Evolutionary conservation across 305 asterid species (phyloP), one percentile per base, ranked within the genome.

Genomic region (Fraxinus sp.): DNA sequence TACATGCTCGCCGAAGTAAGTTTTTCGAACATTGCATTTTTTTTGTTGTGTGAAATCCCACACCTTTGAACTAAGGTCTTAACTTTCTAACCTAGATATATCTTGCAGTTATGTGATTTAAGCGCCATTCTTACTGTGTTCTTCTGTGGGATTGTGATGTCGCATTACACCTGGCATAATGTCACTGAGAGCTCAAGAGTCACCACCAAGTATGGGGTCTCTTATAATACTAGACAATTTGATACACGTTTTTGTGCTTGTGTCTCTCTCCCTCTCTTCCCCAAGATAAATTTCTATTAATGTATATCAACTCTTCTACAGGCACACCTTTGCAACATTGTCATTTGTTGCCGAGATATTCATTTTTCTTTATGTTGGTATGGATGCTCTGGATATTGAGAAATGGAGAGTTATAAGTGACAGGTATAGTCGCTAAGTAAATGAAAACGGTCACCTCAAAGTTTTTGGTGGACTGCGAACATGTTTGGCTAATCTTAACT

Each of bases 101-200:
- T 55, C 78, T 80, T 88, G 90, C 92, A 91, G 94, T 77, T 91
- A 79, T 89, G 90, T 80, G 85, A 88, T 83, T 86, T 91, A 81
- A 91, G 92, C 26, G 90, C 92, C 52, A 91, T 91, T 86, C 92
- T 91, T 80, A 91, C 94, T 1, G 94, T 91, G 57, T 91, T 91
- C 91, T 91, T 91, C 86, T 89, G 92, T 77, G 94, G 94, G 71
- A 89, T 91, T 81, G 92, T 91, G 85, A 91, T 91, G 94, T 91
- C 94, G 33, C 94, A 91, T 83, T 91, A 91, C 87, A 91, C 94
- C 76, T 91, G 94, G 94, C 92, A 91, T 87, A 91, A 91, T 79
- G 92, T 91, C 81, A 91, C 94, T 7, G 91, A 91, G 85, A 91
- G 90, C 82, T 91, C 94, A 20, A 89, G 94, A 85, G 81, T 91